Conservation (phyloP, 495 filamentous ascomycete genomes). For the Podospora bellae-mahoneyi region DNA sequence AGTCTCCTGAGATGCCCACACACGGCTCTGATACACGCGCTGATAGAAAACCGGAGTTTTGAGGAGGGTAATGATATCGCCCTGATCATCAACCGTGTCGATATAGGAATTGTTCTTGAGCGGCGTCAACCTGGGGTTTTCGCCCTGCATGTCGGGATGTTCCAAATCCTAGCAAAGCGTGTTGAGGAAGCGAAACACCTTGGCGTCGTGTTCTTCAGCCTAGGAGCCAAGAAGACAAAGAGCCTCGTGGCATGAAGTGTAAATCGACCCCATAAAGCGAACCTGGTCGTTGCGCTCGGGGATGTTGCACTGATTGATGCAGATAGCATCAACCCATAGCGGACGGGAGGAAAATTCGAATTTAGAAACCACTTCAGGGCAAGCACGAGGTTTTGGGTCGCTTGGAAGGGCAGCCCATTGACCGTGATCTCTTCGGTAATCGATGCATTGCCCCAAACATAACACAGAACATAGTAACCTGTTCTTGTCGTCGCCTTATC, state of each 20-base stretch:
- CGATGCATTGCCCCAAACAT: background rate
- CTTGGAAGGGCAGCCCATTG: background rate
- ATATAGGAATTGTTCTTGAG: background rate
- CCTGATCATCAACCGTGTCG: background rate
- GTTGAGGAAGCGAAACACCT: background rate
- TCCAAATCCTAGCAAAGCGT: background rate
- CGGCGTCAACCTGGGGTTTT: background rate
- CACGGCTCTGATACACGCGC: background rate
- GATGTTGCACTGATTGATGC: background rate
- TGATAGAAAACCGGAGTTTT: background rate
- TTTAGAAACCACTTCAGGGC: background rate
- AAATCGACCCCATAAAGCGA: background rate
- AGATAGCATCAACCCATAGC: background rate
- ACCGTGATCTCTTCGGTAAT: background rate
- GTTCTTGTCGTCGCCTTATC: background rate
- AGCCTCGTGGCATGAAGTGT: background rate
- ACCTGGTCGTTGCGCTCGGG: background rate
- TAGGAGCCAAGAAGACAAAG: background rate
- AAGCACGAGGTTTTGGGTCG: background rate
- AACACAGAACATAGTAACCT: background rate
- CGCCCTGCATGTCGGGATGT: background rate
- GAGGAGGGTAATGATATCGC: background rate
- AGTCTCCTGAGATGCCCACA: background rate
- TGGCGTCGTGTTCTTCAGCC: background rate
- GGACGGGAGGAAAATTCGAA: background rate